Evolutionary conservation across 2,329 filamentous ascomycete species (phyloP).

Genomic region (Arachnomyces sp.): DNA sequence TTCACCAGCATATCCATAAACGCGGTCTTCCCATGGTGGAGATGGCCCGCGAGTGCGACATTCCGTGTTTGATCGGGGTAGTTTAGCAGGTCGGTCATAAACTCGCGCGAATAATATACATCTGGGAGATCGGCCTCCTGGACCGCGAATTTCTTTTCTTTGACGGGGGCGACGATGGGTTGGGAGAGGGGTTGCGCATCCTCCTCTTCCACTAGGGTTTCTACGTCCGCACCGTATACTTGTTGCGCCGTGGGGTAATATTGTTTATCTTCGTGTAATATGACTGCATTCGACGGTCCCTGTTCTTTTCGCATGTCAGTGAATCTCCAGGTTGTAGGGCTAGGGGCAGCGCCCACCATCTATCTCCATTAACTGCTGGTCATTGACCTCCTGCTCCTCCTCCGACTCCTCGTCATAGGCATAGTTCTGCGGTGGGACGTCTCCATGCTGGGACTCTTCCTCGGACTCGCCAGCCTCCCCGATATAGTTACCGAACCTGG

Average conservation of each 20-base stretch:
- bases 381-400: constrained; percentile 53
- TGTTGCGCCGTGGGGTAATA: constrained; percentile 98
- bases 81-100: constrained; percentile 94
- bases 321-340: not conserved
- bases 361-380: constrained; percentile 87
- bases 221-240: constrained; percentile 87
- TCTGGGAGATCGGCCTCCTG: constrained; percentile 85
- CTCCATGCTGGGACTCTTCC: constrained; percentile 68
- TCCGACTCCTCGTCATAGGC: constrained; percentile 63
- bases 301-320: constrained; percentile 48
- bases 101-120: constrained; percentile 78
- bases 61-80: constrained; percentile 93
- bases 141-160: constrained; percentile 92
- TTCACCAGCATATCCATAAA: constrained; percentile 97
- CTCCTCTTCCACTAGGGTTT: constrained; percentile 93
- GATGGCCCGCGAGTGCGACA: constrained; percentile 79
- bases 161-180: constrained; percentile 86
- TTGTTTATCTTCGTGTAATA: constrained; percentile 97
- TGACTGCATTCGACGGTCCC: constrained; percentile 89
- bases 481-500: constrained; percentile 94
- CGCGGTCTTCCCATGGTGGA: constrained; percentile 96
- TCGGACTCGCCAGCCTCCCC: constrained; percentile 86
- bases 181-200: constrained; percentile 87
- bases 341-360: constrained; percentile 53
- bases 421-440: constrained; percentile 71